Conservation (phyloP, 1,139 yeast genomes). For the Sugiyamaella xylanicola region DNA sequence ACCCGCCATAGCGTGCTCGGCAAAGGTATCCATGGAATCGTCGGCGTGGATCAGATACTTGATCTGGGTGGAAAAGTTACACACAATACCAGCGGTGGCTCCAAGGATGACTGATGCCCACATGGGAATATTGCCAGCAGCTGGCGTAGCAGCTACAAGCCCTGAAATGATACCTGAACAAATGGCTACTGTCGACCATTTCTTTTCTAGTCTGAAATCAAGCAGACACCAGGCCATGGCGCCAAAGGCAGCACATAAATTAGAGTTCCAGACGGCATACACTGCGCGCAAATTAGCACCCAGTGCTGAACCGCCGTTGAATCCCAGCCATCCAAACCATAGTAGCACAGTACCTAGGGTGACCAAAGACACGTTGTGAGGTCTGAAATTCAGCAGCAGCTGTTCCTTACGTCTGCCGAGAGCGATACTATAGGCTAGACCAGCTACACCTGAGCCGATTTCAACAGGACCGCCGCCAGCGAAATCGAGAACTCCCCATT, state of each 20-base stretch:
- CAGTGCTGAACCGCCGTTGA: slow-evolving; percentile 70
- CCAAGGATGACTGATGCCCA: slow-evolving; percentile 93
- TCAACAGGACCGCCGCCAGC: slow-evolving; percentile 99
- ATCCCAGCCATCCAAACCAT: slow-evolving; percentile 77
- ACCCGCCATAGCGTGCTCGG: slow-evolving; percentile 98
- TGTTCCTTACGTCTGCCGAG: slow-evolving; percentile 84
- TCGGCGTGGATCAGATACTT: slow-evolving; percentile 82
- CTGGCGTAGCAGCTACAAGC: slow-evolving; percentile 89
- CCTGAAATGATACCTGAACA: slow-evolving; percentile 97
- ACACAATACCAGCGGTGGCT: slow-evolving; percentile 72
- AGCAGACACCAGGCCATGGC: slow-evolving; percentile 90
- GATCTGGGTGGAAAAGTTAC: slow-evolving; percentile 88
- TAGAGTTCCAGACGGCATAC: slow-evolving; percentile 89
- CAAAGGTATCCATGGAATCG: slow-evolving; percentile 92
- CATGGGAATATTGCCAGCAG: slow-evolving; percentile 85
- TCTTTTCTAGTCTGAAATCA: slow-evolving; percentile 83
- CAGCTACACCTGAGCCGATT: slow-evolving; percentile 86
- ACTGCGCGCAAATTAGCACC: slow-evolving; percentile 69
- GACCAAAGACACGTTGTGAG: slow-evolving; percentile 89
- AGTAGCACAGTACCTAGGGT: slow-evolving; percentile 72
- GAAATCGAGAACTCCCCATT: slow-evolving; percentile 90
- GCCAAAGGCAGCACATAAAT: slow-evolving; percentile 85
- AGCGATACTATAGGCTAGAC: slow-evolving; percentile 80
- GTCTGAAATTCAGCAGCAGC: slow-evolving; percentile 84
- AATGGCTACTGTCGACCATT: slow-evolving; percentile 93